A percentile compares a stretch with the other conserved stretches of the same genome.
Evolutionary conservation across 139 green algal species (phyloP).

Genomic region (Diplosphaera chodatii): DNA sequence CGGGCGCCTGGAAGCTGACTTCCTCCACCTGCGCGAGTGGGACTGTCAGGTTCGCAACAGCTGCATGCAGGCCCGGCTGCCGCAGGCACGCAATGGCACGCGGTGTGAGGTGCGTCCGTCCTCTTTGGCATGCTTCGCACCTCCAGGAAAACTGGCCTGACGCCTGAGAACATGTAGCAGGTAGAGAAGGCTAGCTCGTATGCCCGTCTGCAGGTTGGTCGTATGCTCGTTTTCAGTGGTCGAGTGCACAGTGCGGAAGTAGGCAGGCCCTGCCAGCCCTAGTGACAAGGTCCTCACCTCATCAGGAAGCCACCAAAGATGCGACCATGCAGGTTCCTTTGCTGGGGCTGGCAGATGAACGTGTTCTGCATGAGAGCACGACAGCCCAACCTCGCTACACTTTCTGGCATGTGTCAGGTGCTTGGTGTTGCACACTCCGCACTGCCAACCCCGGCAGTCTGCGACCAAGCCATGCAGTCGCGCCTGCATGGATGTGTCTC

Average conservation of each 20-base stretch:
- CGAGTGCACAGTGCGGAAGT: neutral
- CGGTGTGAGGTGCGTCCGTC: too few species aligned
- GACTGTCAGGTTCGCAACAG: too few species aligned
- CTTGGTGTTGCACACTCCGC: too few species aligned
- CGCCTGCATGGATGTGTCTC: conserved; percentile 24
- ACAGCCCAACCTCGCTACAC: neutral
- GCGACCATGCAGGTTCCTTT: conserved; percentile 65
- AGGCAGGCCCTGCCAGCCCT: neutral
- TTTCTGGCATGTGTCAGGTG: too few species aligned
- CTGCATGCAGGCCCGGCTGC: too few species aligned
- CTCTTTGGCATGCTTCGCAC: conserved; percentile 9
- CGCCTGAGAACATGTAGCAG: conserved; percentile 70
- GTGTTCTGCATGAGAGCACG: conserved; percentile 44
- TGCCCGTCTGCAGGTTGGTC: conserved; percentile 35
- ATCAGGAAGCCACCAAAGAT: conserved; percentile 88
- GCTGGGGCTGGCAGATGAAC: conserved; percentile 77
- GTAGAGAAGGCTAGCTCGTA: conserved; percentile 81
- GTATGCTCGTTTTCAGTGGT: neutral
- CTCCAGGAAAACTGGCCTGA: conserved; percentile 38
- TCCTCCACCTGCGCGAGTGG: conserved; percentile 50
- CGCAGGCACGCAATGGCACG: conserved; percentile 1
- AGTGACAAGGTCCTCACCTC: conserved; percentile 35
- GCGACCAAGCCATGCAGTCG: too few species aligned
- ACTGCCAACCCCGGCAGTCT: too few species aligned
- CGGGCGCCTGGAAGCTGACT: conserved; percentile 52